These are phyloP conservation scores for Oryza glumipatula DNA, from an alignment of 176 grass and related monocot species.

Conservation along the genomic window DNA sequence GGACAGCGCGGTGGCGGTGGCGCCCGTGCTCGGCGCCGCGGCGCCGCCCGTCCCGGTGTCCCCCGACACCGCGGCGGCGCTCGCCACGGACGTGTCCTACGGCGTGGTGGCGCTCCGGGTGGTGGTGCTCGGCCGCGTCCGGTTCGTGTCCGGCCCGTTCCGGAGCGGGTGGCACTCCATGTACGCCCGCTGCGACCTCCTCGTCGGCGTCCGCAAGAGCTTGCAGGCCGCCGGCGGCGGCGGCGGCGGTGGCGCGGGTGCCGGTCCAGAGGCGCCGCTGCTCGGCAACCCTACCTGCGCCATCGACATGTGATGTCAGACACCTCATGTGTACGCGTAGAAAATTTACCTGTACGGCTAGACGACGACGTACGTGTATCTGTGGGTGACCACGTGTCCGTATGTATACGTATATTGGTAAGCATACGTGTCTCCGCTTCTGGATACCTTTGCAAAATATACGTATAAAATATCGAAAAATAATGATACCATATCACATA, in stretches of 20 bases:
- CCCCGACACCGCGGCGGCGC: constrained; percentile 45
- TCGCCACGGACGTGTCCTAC: constrained; percentile 58
- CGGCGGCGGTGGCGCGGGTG: too few relatives aligned
- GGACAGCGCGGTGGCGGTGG: constrained; percentile 37
- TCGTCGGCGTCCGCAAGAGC: constrained; percentile 50
- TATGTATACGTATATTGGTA: not conserved
- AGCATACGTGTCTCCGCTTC: not conserved
- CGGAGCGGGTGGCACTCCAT: constrained; percentile 55
- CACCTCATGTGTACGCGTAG: not conserved
- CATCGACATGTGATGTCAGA: constrained; percentile 52
- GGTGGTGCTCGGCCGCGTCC: constrained; percentile 72
- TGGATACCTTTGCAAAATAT: not conserved
- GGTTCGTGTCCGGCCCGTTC: constrained; percentile 70
- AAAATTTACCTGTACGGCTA: not conserved
- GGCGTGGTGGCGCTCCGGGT: constrained; percentile 64
- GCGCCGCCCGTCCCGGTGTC: constrained; percentile 55
- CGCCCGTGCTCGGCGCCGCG: constrained; percentile 51
- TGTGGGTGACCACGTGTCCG: not conserved
- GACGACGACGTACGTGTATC: not conserved
- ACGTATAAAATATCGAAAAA: not conserved
- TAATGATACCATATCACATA: not conserved
- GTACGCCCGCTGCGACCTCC: constrained; percentile 79
- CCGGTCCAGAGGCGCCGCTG: constrained; percentile 40
- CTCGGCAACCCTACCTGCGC: constrained; percentile 64
- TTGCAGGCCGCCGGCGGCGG: not conserved